Evolutionary conservation across 495 filamentous ascomycete species (phyloP).

Genomic region (Penicillium steckii): DNA sequence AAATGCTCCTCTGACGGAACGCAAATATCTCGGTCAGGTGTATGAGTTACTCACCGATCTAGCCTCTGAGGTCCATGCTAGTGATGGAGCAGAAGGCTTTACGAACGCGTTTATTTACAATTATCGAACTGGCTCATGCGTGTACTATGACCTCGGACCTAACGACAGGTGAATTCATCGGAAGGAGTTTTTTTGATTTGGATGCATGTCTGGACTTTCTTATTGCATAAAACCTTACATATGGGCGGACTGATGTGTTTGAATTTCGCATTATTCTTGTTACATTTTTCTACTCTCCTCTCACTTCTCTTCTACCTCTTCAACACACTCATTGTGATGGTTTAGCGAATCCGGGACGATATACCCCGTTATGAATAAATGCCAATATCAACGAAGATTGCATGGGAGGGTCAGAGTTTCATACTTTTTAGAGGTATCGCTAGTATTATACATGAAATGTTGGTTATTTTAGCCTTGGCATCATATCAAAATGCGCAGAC

Average conservation of each 20-base stretch:
- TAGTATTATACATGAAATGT: conserved; percentile 37
- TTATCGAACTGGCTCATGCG: conserved; percentile 69
- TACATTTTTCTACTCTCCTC: not conserved
- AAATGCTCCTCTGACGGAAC: conserved; percentile 70
- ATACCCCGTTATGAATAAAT: conserved; percentile 33
- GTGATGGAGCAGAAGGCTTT: conserved; percentile 47
- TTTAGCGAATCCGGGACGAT: conserved; percentile 30
- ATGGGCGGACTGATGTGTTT: not conserved
- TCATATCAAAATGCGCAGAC: not conserved
- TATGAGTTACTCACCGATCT: conserved; percentile 70
- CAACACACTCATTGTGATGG: conserved; percentile 26
- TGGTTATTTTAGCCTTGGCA: not conserved
- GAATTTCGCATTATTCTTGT: not conserved
- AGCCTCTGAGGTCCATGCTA: conserved; percentile 47
- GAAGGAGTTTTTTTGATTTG: not conserved
- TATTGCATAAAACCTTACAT: not conserved
- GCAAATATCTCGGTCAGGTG: conserved; percentile 83
- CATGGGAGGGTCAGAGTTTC: conserved; percentile 3
- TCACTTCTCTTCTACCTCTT: conserved; percentile 12
- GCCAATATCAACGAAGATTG: conserved; percentile 11
- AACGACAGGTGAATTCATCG: conserved; percentile 18
- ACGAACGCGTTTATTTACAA: conserved; percentile 80
- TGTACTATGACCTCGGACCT: conserved; percentile 69
- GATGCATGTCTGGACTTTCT: not conserved
- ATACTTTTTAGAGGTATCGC: conserved; percentile 35